Evolutionary conservation across 805 yeast genomes (phyloP).

Genomic region (Teunomyces barrocoloradensis): DNA sequence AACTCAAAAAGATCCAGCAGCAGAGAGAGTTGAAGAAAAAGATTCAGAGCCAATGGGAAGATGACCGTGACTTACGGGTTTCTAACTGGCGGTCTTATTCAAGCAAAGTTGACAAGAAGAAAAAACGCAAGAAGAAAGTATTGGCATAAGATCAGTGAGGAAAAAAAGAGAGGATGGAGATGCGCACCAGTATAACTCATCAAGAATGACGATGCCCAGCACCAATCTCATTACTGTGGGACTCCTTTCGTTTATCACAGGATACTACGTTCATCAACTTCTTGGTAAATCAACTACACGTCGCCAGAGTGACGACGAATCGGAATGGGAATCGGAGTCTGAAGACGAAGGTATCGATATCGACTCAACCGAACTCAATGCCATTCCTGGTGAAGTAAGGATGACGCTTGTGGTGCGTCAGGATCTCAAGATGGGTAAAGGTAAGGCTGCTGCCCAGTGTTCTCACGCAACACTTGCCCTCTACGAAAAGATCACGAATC

Average conservation of each 20-base stretch:
- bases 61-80: constrained; percentile 55
- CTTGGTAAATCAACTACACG: constrained; percentile 3
- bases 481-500: constrained; percentile 63
- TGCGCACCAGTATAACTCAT: not conserved
- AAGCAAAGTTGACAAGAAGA: constrained; percentile 44
- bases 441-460: constrained; percentile 97
- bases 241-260: constrained; percentile 35
- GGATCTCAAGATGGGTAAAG: constrained; percentile 89
- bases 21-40: constrained; percentile 42
- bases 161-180: not conserved
- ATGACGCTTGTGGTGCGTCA: constrained; percentile 88
- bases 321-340: constrained; percentile 37
- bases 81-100: constrained; percentile 56
- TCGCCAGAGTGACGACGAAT: constrained; percentile 4
- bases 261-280: constrained; percentile 28
- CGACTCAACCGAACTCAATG: constrained; percentile 59
- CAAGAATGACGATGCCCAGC: constrained; percentile 8
- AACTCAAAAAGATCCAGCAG: constrained; percentile 30
- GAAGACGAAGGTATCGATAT: constrained; percentile 56
- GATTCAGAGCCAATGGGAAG: constrained; percentile 57
- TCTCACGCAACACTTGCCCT: constrained; percentile 95
- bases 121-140: constrained; percentile 41
- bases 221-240: constrained; percentile 31
- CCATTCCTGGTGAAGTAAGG: constrained; percentile 72
- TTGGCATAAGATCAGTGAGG: constrained; percentile 29